Evolutionary conservation across 2,329 filamentous ascomycete genomes (phyloP), one percentile per base, ranked within the genome.

Genomic region (Exophiala bonariae): DNA sequence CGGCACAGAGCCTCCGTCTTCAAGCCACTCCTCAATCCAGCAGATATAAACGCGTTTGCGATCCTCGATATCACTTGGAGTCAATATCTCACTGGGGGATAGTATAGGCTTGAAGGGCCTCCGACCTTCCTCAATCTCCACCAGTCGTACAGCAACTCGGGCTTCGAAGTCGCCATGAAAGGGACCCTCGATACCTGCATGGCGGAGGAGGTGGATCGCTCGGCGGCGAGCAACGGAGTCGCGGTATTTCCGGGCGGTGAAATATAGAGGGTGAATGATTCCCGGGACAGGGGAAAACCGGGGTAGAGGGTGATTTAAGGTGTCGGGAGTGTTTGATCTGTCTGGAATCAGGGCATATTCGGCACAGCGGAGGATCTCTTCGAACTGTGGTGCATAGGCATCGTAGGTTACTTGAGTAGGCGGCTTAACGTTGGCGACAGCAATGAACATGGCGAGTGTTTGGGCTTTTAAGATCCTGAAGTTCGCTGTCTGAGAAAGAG

Each of bases 191-290:
- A 41, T 43, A 16, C 44, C 44, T 13, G 44, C 37, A 4, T 31
- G 44, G n/a, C 38, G 38, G 17, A 47, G 44, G 11, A 47, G 44
- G n/a, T 35, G 11, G 44, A 47, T 42, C 7, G 44, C 44, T 5
- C 30, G 37, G 4, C 44, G 44, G 30, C 44, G 44, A 8, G 38
- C 33, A 16, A 42, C 36, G 16, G 38, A 23, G 19, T 42, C 17
- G 18, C 44, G 44, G 31, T 47, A 47, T 37, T 43, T 42, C 9
- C 38, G 37, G 14, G 44, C 44, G 20, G 44, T 47, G 28, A 47
- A 47, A 28, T 16, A n/a, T 6, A 47, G 31, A 18, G 44, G 38
- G 18, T 42, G 44, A 22, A 47, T 43, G n/a, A 47, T 43, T 14
- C 44, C 44, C 14, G 44, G 44, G n/a, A 43, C 11, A 18, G 38